Evolutionary conservation across 495 filamentous ascomycete genomes (phyloP).

Genomic region (Talaromyces nanjingensis): DNA sequence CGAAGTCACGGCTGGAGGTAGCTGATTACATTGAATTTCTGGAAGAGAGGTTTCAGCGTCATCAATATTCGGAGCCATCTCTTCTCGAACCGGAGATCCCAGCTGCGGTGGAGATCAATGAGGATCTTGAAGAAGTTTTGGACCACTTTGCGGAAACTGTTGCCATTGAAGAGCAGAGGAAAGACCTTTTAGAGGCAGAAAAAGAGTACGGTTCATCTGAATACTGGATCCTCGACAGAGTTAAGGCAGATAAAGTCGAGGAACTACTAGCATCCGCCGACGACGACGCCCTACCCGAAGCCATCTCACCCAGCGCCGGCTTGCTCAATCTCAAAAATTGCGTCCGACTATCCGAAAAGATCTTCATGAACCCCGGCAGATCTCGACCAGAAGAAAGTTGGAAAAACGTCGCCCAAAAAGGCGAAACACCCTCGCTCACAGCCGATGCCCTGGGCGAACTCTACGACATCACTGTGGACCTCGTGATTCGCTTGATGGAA

Average conservation of each 20-base stretch:
- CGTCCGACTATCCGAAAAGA: constrained; percentile 53
- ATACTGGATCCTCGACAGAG: constrained; percentile 47
- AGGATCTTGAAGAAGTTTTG: constrained; percentile 56
- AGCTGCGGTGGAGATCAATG: constrained; percentile 65
- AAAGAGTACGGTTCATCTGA: constrained; percentile 39
- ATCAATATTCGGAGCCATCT: constrained; percentile 7
- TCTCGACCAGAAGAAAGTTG: constrained; percentile 55
- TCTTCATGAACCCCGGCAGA: constrained; percentile 74
- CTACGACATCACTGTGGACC: constrained; percentile 54
- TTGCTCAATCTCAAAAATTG: constrained; percentile 54
- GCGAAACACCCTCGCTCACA: constrained; percentile 57
- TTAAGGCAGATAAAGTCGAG: constrained; percentile 34
- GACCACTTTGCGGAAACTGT: constrained; percentile 61
- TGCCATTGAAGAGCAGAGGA: constrained; percentile 45
- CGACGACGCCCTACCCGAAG: constrained; percentile 22
- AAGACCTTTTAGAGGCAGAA: constrained; percentile 49
- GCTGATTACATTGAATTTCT: constrained; percentile 59
- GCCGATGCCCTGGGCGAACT: constrained; percentile 67
- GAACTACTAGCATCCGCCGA: constrained; percentile 20
- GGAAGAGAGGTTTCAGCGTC: constrained; percentile 35
- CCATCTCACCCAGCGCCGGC: constrained; percentile 41
- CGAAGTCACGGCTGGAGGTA: constrained; percentile 72
- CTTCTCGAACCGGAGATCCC: constrained; percentile 26
- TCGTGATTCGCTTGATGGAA: constrained; percentile 64
- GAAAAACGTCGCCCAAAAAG: constrained; percentile 38